Conservation (phyloP, 768 basidiomycete genomes). For the Cystobasidium onofrii region DNA sequence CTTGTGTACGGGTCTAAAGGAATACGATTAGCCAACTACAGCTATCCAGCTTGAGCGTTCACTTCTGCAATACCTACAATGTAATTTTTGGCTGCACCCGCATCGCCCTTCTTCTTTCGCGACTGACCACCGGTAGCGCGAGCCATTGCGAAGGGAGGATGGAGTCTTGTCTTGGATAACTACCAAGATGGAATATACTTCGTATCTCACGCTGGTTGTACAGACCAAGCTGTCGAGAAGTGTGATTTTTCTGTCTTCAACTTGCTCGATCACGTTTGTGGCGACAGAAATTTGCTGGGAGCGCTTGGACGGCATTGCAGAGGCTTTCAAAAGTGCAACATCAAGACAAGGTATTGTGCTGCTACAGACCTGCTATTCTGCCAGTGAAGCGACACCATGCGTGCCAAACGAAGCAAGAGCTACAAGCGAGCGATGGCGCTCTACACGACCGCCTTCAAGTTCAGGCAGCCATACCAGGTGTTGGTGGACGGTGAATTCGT, state of each 20-base stretch:
- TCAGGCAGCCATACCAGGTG: conserved; percentile 82
- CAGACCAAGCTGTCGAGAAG: not conserved
- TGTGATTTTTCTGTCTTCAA: not conserved
- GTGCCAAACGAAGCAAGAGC: conserved; percentile 88
- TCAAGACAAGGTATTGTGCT: too few species aligned
- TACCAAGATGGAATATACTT: not conserved
- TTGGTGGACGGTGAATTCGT: conserved; percentile 81
- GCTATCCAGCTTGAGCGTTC: not conserved
- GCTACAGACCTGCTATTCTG: too few species aligned
- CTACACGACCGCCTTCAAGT: conserved; percentile 77
- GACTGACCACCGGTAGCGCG: conserved; percentile 21
- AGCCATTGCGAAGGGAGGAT: not conserved
- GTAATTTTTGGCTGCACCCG: conserved; percentile 84
- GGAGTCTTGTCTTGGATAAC: not conserved
- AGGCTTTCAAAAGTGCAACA: not conserved
- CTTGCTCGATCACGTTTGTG: not conserved
- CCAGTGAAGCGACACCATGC: too few species aligned
- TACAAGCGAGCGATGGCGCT: conserved; percentile 90
- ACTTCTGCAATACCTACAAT: conserved; percentile 34
- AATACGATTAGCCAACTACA: conserved; percentile 42
- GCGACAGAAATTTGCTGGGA: not conserved
- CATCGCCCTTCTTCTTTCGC: conserved; percentile 61
- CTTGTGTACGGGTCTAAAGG: conserved; percentile 63
- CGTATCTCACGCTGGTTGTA: not conserved
- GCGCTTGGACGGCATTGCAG: not conserved